Evolutionary conservation across 2,329 filamentous ascomycete species (phyloP).

Genomic region (Phialocephala sp.): DNA sequence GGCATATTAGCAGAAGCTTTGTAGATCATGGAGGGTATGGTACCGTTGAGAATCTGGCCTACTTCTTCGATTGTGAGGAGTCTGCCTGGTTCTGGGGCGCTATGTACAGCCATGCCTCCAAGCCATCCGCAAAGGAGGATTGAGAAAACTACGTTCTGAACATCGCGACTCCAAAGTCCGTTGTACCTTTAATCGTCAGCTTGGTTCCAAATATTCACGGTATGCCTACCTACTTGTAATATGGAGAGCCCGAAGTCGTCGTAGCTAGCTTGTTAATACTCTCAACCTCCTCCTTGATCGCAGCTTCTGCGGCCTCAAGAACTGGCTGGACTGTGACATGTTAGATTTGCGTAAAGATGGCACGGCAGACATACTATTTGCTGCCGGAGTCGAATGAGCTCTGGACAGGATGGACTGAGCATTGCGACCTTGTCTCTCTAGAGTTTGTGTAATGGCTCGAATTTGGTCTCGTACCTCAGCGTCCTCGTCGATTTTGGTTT

Average conservation of each 20-base stretch:
- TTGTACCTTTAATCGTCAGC: slow-evolving; percentile 66
- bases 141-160: slow-evolving; percentile 76
- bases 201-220: background rate
- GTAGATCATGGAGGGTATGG: background rate
- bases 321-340: slow-evolving; percentile 64
- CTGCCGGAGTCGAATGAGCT: slow-evolving; percentile 83
- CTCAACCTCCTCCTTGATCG: slow-evolving; percentile 73
- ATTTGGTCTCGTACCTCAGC: slow-evolving; percentile 81
- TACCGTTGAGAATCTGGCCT: slow-evolving; percentile 74
- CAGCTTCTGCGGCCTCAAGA: slow-evolving; percentile 70
- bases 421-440: slow-evolving; percentile 83
- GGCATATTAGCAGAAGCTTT: slow-evolving; percentile 24
- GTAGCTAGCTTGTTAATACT: slow-evolving; percentile 72
- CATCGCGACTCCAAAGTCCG: slow-evolving; percentile 78
- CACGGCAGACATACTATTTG: slow-evolving; percentile 56
- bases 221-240: slow-evolving; percentile 77
- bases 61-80: slow-evolving; percentile 90
- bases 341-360: slow-evolving; percentile 23
- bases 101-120: slow-evolving; percentile 68
- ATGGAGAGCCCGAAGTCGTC: slow-evolving; percentile 84
- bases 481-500: slow-evolving; percentile 90
- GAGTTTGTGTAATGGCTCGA: slow-evolving; percentile 76
- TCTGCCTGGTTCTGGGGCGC: slow-evolving; percentile 61
- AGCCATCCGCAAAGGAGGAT: slow-evolving; percentile 74
- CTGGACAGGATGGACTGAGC: slow-evolving; percentile 84